Base-by-base conservation (phyloP, 306 rosid species). In the Pyrus bretschneideri region DNA sequence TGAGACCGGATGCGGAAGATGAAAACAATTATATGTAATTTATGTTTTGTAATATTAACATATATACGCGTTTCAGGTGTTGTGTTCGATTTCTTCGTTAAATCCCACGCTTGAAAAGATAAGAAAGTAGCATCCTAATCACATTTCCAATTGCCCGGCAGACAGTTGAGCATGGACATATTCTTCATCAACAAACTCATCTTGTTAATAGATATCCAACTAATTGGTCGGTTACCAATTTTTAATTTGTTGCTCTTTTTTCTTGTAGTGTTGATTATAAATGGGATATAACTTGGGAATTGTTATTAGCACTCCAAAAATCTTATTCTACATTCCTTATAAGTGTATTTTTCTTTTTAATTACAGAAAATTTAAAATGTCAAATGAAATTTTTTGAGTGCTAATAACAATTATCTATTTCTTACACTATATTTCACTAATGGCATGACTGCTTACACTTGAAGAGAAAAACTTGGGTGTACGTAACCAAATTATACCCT, bases 71-170 rank as follows among this genome's bases (percentile, higher is more conserved):
- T 6, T 15, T 15, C 7, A 49, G 3, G 2, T 15, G 8, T 15
- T 49, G 21, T 49, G 55, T 49, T 15, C 19, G 8, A 49, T 49
- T 49, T 49, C 55, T 49, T 49, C 7, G 21, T 49, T 23, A 4
- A 67, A 55, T 52, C 45, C 58, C 82, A 65, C 21, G 67, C 73
- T 72, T 79, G 69, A 64, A 27, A 72, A 38, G 58, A 60, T 59
- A 40, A 12, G 35, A 70, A 62, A 72, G 58, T 79, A 71, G 73
- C 61, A 79, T 79, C 82, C 77, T 54, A 79, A 79, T 72, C 78
- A 79, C 49, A 38, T 4, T 27, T 35, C 77, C 82, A 79, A 72
- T 17, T 33, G 51, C 15, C 21, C 12, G 63, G 74, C 46, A 70
- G 74, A 70, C 63, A 6, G 62, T 51, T 51, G 63, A 42, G 66